A percentile compares a stretch with the other conserved stretches of the same genome.
phyloP scores from a whole-genome alignment of 768 basidiomycete species.

The Suillus ampliporus region DNA sequence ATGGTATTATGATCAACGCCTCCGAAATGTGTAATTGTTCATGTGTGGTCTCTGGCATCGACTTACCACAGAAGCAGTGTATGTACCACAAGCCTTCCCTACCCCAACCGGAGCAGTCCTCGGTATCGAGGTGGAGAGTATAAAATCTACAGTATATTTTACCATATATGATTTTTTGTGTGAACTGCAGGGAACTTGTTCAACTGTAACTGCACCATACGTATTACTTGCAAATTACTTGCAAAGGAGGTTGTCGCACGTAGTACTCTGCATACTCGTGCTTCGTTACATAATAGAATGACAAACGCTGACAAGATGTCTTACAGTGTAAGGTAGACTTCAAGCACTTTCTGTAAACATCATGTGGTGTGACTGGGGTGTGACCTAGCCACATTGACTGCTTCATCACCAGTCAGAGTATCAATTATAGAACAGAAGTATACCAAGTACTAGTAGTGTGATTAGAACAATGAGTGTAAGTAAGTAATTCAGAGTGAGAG shows the following conservation, averaged over 20 bases:
- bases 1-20: not conserved
- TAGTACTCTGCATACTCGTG: too few relatives aligned
- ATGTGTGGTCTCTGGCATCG: not conserved
- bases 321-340: conserved; percentile 6
- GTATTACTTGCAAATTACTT: too few relatives aligned
- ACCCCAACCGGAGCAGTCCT: too few relatives aligned
- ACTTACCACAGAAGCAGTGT: not conserved
- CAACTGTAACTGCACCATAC: too few relatives aligned
- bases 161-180: too few relatives aligned
- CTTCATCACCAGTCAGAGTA: not conserved
- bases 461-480: not conserved
- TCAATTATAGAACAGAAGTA: not conserved
- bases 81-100: not conserved
- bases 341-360: conserved; percentile 2
- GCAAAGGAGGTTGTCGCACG: too few relatives aligned
- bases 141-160: too few relatives aligned
- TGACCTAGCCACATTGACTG: conserved; percentile 4
- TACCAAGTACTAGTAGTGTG: not conserved
- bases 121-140: not conserved
- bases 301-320: too few relatives aligned
- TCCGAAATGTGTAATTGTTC: not conserved
- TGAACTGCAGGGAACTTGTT: too few relatives aligned
- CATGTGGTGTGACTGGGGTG: conserved; percentile 8
- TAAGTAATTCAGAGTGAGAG: not conserved
- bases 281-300: too few relatives aligned